Base-by-base conservation (phyloP, 2,329 filamentous ascomycete genomes). In the Ceratocystis colombiana region DNA sequence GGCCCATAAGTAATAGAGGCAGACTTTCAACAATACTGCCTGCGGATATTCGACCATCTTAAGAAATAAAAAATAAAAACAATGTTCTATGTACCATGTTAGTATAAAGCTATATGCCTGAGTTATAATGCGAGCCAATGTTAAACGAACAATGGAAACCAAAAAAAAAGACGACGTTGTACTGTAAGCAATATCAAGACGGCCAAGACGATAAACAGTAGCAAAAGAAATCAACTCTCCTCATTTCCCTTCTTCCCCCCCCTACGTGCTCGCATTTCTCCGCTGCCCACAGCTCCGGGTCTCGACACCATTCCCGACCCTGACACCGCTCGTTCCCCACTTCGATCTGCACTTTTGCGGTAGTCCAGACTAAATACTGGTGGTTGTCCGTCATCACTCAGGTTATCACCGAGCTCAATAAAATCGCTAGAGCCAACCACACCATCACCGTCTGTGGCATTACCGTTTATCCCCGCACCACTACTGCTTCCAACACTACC, bases 331-430 rank as follows among this genome's bases (percentile, higher is more conserved):
- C 33, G 33, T 44, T 48, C 64, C 37, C n/a, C 25, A 41, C 20
- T 53, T 17, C 28, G 33, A n/a, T 45, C 28, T 15, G 64, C 25
- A 28, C 28, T 50, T 61, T 15, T 59, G 3, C 41, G 53, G 17
- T 22, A 53, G 22, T 59, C 50, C 20, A 45, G 48, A 33, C 50
- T 50, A 22, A 62, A 62, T 10, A 62, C 64, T 5, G 70, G 66
- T 41, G 72, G 66, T 44, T 73, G 74, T 55, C 79, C 81, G 69
- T 85, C 82, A 64, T 85, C 82, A 71, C 80, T 82, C 25, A 78
- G 77, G 25, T 82, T 79, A 71, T 89, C 86, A 22, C 84, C 80
- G 68, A 91, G 77, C 73, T 91, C 88, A 72, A 91, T 91, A 50
- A 90, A 74, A 74, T 90, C 88, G 28, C 28, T 59, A 28, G 53